These are phyloP conservation scores for Tetrapyrgos nigripes DNA, from an alignment of 1,284 basidiomycete genomes.

Conservation along the genomic window DNA sequence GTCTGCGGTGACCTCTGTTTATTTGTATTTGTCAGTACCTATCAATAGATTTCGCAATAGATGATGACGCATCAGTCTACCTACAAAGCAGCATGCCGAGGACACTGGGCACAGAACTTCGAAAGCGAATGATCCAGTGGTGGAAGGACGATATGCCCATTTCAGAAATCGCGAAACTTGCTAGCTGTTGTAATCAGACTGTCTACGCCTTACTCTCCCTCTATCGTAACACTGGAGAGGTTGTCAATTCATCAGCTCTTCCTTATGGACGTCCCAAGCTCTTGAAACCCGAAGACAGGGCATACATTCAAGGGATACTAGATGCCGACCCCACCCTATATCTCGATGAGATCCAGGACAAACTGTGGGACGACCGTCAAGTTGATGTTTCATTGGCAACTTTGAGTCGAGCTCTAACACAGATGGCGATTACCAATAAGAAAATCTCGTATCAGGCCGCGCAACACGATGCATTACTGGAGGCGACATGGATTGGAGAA, in stretches of 20 bases:
- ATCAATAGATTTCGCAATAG: too few species aligned
- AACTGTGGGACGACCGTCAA: conserved; percentile 2
- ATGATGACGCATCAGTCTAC: too few species aligned
- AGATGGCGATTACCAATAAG: conserved; percentile 25
- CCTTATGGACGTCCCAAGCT: not conserved
- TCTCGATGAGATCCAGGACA: conserved; percentile 21
- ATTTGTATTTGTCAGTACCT: too few species aligned
- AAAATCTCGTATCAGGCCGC: conserved; percentile 24
- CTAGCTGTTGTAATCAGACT: not conserved
- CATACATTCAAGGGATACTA: conserved; percentile 7
- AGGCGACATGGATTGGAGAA: conserved; percentile 31
- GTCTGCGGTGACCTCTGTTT: too few species aligned
- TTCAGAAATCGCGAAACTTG: not conserved
- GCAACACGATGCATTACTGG: conserved; percentile 32
- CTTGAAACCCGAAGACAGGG: conserved; percentile 4
- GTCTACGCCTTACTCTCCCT: not conserved
- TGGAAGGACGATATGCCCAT: too few species aligned
- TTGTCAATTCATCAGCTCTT: not conserved
- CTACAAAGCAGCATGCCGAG: too few species aligned
- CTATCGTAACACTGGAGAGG: not conserved
- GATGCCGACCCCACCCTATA: conserved; percentile 15
- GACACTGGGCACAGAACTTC: too few species aligned
- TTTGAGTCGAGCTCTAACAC: conserved; percentile 9
- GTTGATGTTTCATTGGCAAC: conserved; percentile 19
- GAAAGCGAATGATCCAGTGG: too few species aligned